phyloP scores from a whole-genome alignment of 805 yeast genomes.

The Grigorovia jiainica region DNA sequence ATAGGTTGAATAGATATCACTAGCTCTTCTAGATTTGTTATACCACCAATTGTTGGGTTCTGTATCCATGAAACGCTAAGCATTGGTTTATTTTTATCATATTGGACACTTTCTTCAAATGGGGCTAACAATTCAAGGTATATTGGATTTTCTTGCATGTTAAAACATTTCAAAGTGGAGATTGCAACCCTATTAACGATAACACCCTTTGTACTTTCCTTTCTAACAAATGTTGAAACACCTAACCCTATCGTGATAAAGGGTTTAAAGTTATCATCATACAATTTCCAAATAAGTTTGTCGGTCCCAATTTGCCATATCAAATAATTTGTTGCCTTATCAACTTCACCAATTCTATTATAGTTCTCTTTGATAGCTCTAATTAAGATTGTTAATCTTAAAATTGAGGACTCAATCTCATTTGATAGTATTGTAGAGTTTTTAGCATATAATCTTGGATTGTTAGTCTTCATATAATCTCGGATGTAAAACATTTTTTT shows the following conservation, averaged over 20 bases:
- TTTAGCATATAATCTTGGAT: slow-evolving; percentile 27
- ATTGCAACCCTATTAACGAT: slow-evolving; percentile 40
- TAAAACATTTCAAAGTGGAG: slow-evolving; percentile 41
- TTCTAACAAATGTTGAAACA: slow-evolving; percentile 36
- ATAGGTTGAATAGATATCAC: slow-evolving; percentile 44
- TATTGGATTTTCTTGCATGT: slow-evolving; percentile 37
- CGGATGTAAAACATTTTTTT: slow-evolving; percentile 35
- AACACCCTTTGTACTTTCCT: slow-evolving; percentile 45
- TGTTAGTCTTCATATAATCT: slow-evolving; percentile 32
- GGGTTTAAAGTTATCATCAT: slow-evolving; percentile 38
- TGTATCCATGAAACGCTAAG: slow-evolving; percentile 42
- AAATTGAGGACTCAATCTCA: slow-evolving; percentile 28
- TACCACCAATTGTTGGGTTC: slow-evolving; percentile 57
- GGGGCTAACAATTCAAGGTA: slow-evolving; percentile 48
- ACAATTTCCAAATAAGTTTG: slow-evolving; percentile 49
- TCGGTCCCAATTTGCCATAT: slow-evolving; percentile 45
- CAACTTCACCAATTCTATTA: slow-evolving; percentile 19
- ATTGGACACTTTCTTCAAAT: slow-evolving; percentile 16
- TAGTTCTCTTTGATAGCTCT: slow-evolving; percentile 33
- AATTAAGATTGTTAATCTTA: slow-evolving; percentile 36
- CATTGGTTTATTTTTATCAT: slow-evolving; percentile 28
- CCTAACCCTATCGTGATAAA: slow-evolving; percentile 47
- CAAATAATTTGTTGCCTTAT: slow-evolving; percentile 20
- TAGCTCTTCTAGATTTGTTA: slow-evolving; percentile 43
- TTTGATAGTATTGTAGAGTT: slow-evolving; percentile 31